These are phyloP conservation scores for Mrakia blollopis DNA, from an alignment of 768 basidiomycete genomes.

Conservation along the genomic window DNA sequence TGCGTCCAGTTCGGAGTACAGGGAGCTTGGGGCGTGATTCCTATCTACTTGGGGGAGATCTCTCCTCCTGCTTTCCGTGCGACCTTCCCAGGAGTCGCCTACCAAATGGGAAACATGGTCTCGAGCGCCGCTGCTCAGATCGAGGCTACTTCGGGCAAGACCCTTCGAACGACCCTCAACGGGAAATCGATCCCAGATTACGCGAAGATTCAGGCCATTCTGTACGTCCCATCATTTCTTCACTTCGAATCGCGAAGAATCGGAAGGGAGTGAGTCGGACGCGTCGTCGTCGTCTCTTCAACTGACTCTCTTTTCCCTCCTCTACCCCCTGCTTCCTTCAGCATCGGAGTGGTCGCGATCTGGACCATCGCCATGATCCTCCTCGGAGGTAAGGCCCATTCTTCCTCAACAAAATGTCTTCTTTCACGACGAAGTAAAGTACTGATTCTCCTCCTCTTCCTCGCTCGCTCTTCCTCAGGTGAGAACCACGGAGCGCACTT, in stretches of 20 bases:
- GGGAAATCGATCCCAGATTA: conserved; percentile 57
- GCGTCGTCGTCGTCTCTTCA: conserved; percentile 45
- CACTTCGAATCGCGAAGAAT: no score
- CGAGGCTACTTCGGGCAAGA: conserved; percentile 64
- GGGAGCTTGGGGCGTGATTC: conserved; percentile 59
- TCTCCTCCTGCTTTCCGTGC: conserved; percentile 84
- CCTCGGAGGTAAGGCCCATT: not conserved
- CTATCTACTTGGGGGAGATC: conserved; percentile 60
- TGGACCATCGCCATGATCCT: not conserved
- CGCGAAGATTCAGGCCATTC: conserved; percentile 71
- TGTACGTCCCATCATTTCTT: conserved; percentile 57
- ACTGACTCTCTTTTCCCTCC: not conserved
- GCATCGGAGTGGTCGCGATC: not conserved
- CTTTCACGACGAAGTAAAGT: no score
- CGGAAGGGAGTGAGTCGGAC: no score
- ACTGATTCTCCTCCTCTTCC: not conserved
- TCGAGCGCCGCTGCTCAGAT: conserved; percentile 73
- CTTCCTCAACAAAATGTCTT: not conserved
- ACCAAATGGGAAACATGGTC: conserved; percentile 49
- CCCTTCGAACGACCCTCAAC: conserved; percentile 53
- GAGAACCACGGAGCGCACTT: conserved; percentile 70
- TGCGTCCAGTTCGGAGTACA: conserved; percentile 83
- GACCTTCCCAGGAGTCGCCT: conserved; percentile 77
- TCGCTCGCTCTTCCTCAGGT: not conserved
- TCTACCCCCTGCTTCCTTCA: not conserved